Conservation (phyloP, 129 eudicot species). For the Glebionis coronaria region DNA sequence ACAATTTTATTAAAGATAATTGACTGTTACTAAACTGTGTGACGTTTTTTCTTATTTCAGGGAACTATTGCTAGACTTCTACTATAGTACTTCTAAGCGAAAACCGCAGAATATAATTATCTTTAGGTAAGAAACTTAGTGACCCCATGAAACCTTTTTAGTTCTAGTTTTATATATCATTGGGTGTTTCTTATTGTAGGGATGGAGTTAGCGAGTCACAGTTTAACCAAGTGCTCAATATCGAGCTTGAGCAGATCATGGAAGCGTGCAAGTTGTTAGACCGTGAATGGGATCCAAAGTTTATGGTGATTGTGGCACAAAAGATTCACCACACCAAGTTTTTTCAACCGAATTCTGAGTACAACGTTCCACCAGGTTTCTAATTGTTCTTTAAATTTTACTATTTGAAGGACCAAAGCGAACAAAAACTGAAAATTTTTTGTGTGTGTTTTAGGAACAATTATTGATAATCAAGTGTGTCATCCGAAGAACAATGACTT, state of each 20-base stretch:
- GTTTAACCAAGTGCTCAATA: slow-evolving; percentile 71
- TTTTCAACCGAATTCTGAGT: slow-evolving; percentile 43
- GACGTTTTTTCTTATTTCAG: slow-evolving; percentile 31
- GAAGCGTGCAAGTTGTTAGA: slow-evolving; percentile 47
- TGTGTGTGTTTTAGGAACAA: slow-evolving; percentile 48
- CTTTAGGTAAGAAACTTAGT: slow-evolving; percentile 20
- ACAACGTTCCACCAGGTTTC: slow-evolving; percentile 80
- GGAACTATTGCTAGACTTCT: slow-evolving; percentile 56
- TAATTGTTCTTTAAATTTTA: too few relatives aligned
- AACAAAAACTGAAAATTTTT: background rate
- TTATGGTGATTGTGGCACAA: slow-evolving; percentile 65
- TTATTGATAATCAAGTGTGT: slow-evolving; percentile 62
- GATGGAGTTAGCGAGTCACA: slow-evolving; percentile 87
- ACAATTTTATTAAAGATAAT: background rate
- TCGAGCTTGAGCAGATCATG: slow-evolving; percentile 65
- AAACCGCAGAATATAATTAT: slow-evolving; percentile 62
- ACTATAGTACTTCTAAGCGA: slow-evolving; percentile 31
- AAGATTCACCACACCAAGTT: slow-evolving; percentile 86
- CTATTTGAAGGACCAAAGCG: background rate
- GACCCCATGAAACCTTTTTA: background rate
- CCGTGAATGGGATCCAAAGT: slow-evolving; percentile 54
- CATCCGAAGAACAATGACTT: slow-evolving; percentile 78
- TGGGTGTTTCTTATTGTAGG: slow-evolving; percentile 18
- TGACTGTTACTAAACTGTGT: background rate
- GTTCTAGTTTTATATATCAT: background rate